Base-by-base conservation (phyloP, 164 flowering plant genomes). In the Annona cherimola region DNA sequence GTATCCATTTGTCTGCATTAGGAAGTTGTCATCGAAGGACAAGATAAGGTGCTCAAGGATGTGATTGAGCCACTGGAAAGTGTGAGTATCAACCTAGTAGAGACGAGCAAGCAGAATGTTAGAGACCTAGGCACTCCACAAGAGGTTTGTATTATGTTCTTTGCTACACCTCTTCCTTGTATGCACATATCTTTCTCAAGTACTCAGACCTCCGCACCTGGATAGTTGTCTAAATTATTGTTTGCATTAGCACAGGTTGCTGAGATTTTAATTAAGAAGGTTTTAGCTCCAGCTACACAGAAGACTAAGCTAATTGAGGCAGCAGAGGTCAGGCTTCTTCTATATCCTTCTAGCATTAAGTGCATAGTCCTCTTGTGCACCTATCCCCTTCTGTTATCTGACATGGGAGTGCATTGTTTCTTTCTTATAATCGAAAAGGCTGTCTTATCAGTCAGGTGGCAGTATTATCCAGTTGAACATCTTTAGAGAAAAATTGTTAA, bases 11-110 rank as follows among this genome's bases (percentile, higher is more conserved):
- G 69, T 39, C n/a, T 69, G 63, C 43, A 40, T 44, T 88, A 92
- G 98, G 99, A 95, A 85, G 89, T 95, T 50, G 77, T 76, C 40
- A 84, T 92, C 66, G 89, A 87, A 61, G 99, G 98, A 60, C 89
- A 93, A 82, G 97, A 95, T 80, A 92, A 91, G 83, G 98, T 91
- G 40, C 90, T 86, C 80, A 95, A 95, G 82, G 98, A 95, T 80
- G 97, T 95, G 42, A 95, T 93, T 73, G 98, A 93, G 79, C 97
- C 97, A 61, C 80, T 93, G 73, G 99, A 95, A 80, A 95, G 79
- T 78, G 97, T 89, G 65, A 93, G 98, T 55, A 87, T 93, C 20
- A 95, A 81, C 82, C 0, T 91, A 84, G 63, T 93, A 66, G 90
- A 89, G 19, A 95, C 98, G 2, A 77, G 60, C 81, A 93, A 90